Evolutionary conservation across 495 filamentous ascomycete genomes (phyloP), one percentile per base, ranked within the genome.

Genomic region (Aspergillus conjunctus): DNA sequence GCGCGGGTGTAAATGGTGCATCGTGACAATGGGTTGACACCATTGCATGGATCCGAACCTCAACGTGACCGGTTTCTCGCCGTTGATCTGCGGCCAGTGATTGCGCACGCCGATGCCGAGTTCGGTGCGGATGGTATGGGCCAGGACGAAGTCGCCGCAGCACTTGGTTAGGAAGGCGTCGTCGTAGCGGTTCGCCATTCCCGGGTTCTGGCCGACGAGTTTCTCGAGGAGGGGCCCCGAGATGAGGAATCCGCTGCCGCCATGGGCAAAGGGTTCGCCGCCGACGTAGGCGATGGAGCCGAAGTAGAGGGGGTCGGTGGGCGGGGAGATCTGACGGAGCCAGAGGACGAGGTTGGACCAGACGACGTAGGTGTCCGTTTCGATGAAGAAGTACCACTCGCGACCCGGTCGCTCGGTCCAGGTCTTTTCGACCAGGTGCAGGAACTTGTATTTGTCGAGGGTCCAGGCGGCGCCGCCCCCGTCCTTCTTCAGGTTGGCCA

Each of bases 391-490:
- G 64, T 83, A 88, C 82, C 83, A 88, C 34, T 81, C 78, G 20
- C 68, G 73, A 9, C 75, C 70, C 8, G 81, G 81, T 7, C 75
- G 73, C 79, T 79, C 71, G 34, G 69, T 66, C 77, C 79, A 85
- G 11, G 82, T 77, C 57, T 83, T 72, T 61, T 81, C 77, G 56
- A 86, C 74, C 69, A 83, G 81, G 17, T 82, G 80, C 11, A 88
- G 70, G 66, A 86, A 86, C 72, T 87, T 88, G 73, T 83, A 87
- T 63, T 83, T 85, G 67, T 88, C 84, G 50, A 85, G 66, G 46
- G 66, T 73, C 83, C 84, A 88, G 15, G 60, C 60, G 10, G 41
- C 20, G 11, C 51, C 12, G 39, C 60, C 18, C 30, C 60, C 55
- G 37, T 44, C 53, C 12, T 44, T 44, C 49, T 63, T 63, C 11